A percentile compares a stretch with the other conserved stretches of the same genome.
Evolutionary conservation across 169 alveolate species (phyloP).

Genomic region (Ichthyophthirius multifiliis): DNA sequence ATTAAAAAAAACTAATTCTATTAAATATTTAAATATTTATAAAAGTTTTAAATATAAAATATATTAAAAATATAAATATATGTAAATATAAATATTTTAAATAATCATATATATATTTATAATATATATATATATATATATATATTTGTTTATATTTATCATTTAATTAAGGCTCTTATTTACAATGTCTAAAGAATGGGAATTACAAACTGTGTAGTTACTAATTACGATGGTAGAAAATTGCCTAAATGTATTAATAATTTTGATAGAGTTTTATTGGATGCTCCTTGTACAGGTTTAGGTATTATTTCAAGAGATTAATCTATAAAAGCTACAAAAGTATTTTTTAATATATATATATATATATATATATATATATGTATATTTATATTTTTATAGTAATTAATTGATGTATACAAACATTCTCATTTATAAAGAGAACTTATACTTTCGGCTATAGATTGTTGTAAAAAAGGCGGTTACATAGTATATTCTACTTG

Average conservation of each 20-base stretch:
- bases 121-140: too few relatives aligned
- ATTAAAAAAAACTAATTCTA: too few relatives aligned
- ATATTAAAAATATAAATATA: too few relatives aligned
- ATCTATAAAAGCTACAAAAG: conserved; percentile 85
- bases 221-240: conserved; percentile 93
- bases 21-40: too few relatives aligned
- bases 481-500: conserved; percentile 97
- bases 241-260: conserved; percentile 81
- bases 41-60: too few relatives aligned
- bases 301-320: conserved; percentile 96
- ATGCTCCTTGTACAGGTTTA: conserved; percentile 97
- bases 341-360: not conserved
- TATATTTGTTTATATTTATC: too few relatives aligned
- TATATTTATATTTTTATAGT: not conserved
- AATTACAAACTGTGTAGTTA: conserved; percentile 88
- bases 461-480: conserved; percentile 95
- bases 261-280: conserved; percentile 93
- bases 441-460: conserved; percentile 93
- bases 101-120: too few relatives aligned
- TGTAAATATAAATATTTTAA: too few relatives aligned
- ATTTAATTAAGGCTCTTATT: conserved; percentile 90
- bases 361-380: not conserved
- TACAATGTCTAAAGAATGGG: conserved; percentile 95
- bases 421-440: conserved; percentile 94
- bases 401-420: conserved; percentile 88